Percentiles rank a stretch among this genome's conserved stretches.
phyloP scores from a whole-genome alignment of 768 basidiomycete genomes.

The Rhizopogon sp. region DNA sequence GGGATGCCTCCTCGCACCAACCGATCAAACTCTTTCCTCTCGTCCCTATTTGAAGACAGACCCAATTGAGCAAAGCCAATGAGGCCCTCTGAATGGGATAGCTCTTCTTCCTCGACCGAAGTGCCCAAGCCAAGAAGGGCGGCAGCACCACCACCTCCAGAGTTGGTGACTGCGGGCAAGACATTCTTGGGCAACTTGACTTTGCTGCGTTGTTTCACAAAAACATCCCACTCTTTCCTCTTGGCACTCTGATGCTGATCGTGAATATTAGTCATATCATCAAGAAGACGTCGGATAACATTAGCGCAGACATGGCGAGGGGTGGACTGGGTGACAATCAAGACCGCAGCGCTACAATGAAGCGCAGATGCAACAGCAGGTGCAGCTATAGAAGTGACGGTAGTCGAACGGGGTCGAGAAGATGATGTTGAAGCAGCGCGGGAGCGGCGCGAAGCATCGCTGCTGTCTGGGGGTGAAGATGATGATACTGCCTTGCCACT shows the following conservation, averaged over 20 bases:
- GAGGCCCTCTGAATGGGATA: conserved; percentile 76
- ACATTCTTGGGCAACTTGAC: conserved; percentile 27
- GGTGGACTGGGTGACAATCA: conserved; percentile 54
- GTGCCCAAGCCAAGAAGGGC: conserved; percentile 66
- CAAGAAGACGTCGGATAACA: conserved; percentile 69
- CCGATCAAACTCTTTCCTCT: conserved; percentile 72
- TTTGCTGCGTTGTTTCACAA: conserved; percentile 66
- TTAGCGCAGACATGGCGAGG: conserved; percentile 73
- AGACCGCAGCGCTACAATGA: conserved; percentile 40
- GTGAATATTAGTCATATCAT: conserved; percentile 76
- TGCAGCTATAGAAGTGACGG: conserved; percentile 23
- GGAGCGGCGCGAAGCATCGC: conserved; percentile 24
- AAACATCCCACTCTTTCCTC: conserved; percentile 83
- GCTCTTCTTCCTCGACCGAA: conserved; percentile 63
- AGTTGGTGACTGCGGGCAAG: conserved; percentile 13
- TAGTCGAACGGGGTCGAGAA: conserved; percentile 43
- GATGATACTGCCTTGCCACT: conserved; percentile 8
- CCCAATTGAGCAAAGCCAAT: conserved; percentile 92
- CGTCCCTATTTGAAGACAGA: conserved; percentile 60
- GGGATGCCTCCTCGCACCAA: conserved; percentile 87
- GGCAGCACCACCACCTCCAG: conserved; percentile 46
- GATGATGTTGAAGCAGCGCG: conserved; percentile 43
- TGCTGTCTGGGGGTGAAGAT: conserved; percentile 14
- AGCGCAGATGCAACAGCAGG: background rate
- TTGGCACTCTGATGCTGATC: conserved; percentile 68